A percentile compares a stretch with the other conserved stretches of the same genome.
Evolutionary conservation across 2,329 filamentous ascomycete genomes (phyloP).

Genomic region (Ophiostoma ips): DNA sequence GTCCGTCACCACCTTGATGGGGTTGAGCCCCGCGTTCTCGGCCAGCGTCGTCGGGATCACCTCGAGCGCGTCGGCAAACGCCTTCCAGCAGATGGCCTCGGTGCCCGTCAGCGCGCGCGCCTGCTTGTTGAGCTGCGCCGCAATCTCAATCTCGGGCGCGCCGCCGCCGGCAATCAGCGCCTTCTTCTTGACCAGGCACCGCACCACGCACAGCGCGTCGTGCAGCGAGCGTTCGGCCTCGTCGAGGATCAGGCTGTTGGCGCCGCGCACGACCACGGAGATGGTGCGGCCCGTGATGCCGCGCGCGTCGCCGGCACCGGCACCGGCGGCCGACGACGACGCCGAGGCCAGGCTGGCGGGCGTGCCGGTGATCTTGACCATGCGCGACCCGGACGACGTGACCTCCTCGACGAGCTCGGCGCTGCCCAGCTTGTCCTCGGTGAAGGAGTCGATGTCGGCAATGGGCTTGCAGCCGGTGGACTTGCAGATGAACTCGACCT

Average conservation of each 20-base stretch:
- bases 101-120: slow-evolving; percentile 76
- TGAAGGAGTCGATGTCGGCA: slow-evolving; percentile 95
- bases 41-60: slow-evolving; percentile 93
- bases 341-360: slow-evolving; percentile 2
- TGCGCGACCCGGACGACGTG: slow-evolving; percentile 72
- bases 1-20: slow-evolving; percentile 97
- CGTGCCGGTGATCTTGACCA: slow-evolving; percentile 84
- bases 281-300: slow-evolving; percentile 60
- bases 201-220: slow-evolving; percentile 93
- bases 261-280: slow-evolving; percentile 85
- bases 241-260: slow-evolving; percentile 87
- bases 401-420: slow-evolving; percentile 92
- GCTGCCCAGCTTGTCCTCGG: slow-evolving; percentile 90
- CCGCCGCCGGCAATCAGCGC: slow-evolving; percentile 96
- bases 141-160: slow-evolving; percentile 92
- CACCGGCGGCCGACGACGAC: slow-evolving; percentile 1
- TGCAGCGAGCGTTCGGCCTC: slow-evolving; percentile 94
- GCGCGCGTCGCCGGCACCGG: neutral
- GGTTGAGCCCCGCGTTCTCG: slow-evolving; percentile 94
- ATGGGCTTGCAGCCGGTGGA: slow-evolving; percentile 98
- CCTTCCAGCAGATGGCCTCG: slow-evolving; percentile 97
- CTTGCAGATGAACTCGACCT: slow-evolving; percentile 99
- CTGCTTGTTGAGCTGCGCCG: slow-evolving; percentile 69
- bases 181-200: slow-evolving; percentile 98
- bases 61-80: slow-evolving; percentile 94